A percentile compares a stretch with the other conserved stretches of the same genome.
Conservation (phyloP, 2,329 filamentous ascomycete genomes). For the Colletotrichum tabaci region DNA sequence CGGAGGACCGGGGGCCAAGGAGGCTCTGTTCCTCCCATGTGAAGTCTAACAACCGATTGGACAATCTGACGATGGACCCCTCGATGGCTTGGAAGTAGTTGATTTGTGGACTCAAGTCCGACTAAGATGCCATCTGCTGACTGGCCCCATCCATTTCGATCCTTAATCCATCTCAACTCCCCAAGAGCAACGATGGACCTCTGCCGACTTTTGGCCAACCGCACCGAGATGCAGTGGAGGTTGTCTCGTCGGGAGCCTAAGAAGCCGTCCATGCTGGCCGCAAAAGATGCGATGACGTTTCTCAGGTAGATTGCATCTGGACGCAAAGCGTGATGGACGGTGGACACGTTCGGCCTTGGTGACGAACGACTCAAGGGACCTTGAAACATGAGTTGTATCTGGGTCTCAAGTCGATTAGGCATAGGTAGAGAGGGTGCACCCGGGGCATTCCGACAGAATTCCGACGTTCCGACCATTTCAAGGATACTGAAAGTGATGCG, state of each 20-base stretch:
- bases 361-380: background rate
- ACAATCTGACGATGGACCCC: no score
- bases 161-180: slow-evolving; percentile 13
- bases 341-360: background rate
- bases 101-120: no score
- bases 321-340: background rate
- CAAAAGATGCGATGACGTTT: background rate
- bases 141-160: background rate
- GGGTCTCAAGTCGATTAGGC: background rate
- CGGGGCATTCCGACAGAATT: background rate
- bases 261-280: slow-evolving; percentile 1
- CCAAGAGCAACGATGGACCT: background rate
- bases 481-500: no score
- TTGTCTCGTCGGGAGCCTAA: background rate
- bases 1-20: background rate
- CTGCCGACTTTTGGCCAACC: background rate
- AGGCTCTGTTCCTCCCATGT: no score
- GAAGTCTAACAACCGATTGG: no score
- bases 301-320: slow-evolving; percentile 3
- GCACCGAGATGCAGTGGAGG: background rate
- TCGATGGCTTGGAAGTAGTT: no score
- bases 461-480: background rate
- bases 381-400: background rate
- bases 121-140: background rate
- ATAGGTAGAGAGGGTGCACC: no score